Percentiles rank a stretch among this genome's conserved stretches.
These are phyloP conservation scores for Mycena albidolilacea DNA, from an alignment of 768 basidiomycete species.

Conservation along the genomic window DNA sequence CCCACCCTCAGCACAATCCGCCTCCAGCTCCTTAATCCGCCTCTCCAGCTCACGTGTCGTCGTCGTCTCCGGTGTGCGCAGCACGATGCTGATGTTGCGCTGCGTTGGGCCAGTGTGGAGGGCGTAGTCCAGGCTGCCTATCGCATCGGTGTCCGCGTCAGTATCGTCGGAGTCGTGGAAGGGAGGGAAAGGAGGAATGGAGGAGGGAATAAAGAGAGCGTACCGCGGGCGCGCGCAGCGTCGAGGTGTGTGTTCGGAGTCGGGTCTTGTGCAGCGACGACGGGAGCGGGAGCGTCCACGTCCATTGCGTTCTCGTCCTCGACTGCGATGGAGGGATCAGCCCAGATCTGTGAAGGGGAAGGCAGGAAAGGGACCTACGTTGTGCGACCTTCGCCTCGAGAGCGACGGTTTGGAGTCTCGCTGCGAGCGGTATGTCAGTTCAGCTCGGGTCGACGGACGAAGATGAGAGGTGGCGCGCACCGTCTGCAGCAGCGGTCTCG, in stretches of 20 bases:
- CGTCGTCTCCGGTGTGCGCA: not conserved
- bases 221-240: not conserved
- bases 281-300: not conserved
- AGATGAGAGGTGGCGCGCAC: not conserved
- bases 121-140: not conserved
- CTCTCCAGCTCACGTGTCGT: not conserved
- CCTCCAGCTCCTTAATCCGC: not conserved
- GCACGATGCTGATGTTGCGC: not conserved
- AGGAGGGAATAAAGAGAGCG: no score
- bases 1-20: slow-evolving; percentile 4
- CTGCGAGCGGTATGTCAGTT: not conserved
- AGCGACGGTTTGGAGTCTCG: not conserved
- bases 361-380: not conserved
- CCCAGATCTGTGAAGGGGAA: not conserved
- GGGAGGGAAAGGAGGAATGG: not conserved
- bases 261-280: no score
- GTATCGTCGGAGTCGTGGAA: no score
- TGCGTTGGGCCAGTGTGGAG: not conserved
- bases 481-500: slow-evolving; percentile 8
- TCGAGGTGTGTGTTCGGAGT: not conserved
- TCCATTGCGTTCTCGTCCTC: not conserved
- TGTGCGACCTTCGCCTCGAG: not conserved
- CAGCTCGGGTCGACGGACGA: not conserved
- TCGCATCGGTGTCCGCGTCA: not conserved
- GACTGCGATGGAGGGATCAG: not conserved